Percentiles rank a stretch among this genome's conserved stretches.
phyloP scores from a whole-genome alignment of 208 protist genomes.

The Leishmania martiniquensis region DNA sequence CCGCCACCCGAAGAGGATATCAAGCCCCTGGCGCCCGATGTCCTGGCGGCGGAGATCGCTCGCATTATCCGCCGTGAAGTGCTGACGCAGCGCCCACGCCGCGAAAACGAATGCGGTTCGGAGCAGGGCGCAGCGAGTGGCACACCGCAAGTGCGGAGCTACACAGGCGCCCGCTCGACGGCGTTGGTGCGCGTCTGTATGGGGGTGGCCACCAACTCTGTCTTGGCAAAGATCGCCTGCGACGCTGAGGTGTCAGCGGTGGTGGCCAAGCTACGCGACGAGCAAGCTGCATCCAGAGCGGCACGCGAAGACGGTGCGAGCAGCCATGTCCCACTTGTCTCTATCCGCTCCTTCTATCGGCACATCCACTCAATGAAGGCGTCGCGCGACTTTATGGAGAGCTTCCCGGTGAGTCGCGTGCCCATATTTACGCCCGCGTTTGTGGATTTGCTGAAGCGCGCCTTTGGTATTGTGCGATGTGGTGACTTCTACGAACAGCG shows the following conservation, averaged over 20 bases:
- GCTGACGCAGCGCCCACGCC: conserved; percentile 5
- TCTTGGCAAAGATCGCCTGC: conserved; percentile 88
- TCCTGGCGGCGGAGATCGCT: conserved; percentile 44
- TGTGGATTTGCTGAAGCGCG: conserved; percentile 47
- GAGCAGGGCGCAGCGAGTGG: background rate
- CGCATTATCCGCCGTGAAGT: conserved; percentile 42
- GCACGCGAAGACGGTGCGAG: background rate
- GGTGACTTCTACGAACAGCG: conserved; percentile 43
- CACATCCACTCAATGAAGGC: conserved; percentile 42
- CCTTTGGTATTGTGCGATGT: conserved; percentile 67
- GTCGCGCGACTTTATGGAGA: conserved; percentile 45
- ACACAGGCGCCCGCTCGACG: background rate
- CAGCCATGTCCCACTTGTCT: conserved; percentile 27
- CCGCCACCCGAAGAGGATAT: conserved; percentile 16
- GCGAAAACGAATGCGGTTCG: background rate
- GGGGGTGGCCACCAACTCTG: conserved; percentile 60
- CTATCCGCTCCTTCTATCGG: conserved; percentile 53
- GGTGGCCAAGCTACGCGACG: background rate
- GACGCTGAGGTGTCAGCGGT: conserved; percentile 50
- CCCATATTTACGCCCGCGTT: conserved; percentile 62
- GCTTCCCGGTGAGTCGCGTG: conserved; percentile 54
- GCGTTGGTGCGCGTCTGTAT: conserved; percentile 48
- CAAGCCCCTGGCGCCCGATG: conserved; percentile 37
- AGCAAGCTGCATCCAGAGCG: background rate
- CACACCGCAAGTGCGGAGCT: background rate